phyloP scores from a whole-genome alignment of 805 yeast genomes.

The Pichia pseudocactophila region DNA sequence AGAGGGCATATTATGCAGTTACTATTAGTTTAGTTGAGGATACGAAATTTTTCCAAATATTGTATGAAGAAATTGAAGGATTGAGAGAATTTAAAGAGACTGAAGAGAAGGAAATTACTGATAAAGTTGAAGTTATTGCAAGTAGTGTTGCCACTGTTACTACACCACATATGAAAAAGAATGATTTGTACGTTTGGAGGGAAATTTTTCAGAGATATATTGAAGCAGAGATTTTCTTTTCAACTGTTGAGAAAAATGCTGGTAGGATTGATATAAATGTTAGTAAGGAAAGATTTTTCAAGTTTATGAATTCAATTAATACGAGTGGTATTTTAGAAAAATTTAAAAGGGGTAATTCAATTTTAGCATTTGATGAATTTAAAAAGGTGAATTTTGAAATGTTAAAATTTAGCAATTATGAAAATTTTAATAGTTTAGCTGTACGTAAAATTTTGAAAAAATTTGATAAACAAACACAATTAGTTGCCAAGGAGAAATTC shows the following conservation, averaged over 20 bases:
- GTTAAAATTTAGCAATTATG: constrained; percentile 50
- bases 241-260: constrained; percentile 31
- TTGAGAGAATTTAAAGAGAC: constrained; percentile 36
- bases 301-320: constrained; percentile 34
- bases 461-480: constrained; percentile 62
- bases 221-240: constrained; percentile 57
- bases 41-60: constrained; percentile 48
- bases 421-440: constrained; percentile 54
- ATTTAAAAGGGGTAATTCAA: constrained; percentile 40
- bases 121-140: constrained; percentile 36
- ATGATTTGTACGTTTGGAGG: constrained; percentile 63
- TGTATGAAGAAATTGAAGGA: constrained; percentile 43
- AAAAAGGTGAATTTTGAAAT: constrained; percentile 44
- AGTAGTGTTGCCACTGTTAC: constrained; percentile 31
- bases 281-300: constrained; percentile 34
- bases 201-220: constrained; percentile 56
- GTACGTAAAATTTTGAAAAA: constrained; percentile 62
- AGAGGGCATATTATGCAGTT: constrained; percentile 14
- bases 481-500: constrained; percentile 38
- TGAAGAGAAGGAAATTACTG: constrained; percentile 36
- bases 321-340: constrained; percentile 29
- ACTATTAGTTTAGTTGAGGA: constrained; percentile 43
- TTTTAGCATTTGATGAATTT: constrained; percentile 40
- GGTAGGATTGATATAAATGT: constrained; percentile 37
- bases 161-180: constrained; percentile 33